phyloP scores from a whole-genome alignment of 495 filamentous ascomycete genomes.

The Daldinia bambusicola region DNA sequence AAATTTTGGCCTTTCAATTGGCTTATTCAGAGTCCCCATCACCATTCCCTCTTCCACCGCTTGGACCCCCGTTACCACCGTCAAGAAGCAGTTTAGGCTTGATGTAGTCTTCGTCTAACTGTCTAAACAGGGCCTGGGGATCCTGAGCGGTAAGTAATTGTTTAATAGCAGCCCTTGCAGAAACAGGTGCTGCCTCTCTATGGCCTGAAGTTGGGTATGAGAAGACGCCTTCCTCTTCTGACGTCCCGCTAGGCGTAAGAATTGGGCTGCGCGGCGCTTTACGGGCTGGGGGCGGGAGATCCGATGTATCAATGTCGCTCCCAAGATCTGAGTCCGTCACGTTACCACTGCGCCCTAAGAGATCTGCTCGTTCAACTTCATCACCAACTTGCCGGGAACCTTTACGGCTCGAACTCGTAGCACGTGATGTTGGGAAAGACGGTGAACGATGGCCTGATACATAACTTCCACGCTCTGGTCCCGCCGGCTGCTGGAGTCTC shows the following conservation, averaged over 20 bases:
- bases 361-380: constrained; percentile 70
- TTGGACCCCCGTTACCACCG: constrained; percentile 49
- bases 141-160: constrained; percentile 78
- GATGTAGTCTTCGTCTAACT: constrained; percentile 95
- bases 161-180: constrained; percentile 75
- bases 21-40: constrained; percentile 42
- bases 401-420: constrained; percentile 62
- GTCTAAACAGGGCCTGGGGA: constrained; percentile 89
- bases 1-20: constrained; percentile 17
- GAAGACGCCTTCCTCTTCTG: constrained; percentile 49
- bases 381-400: constrained; percentile 49
- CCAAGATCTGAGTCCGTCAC: constrained; percentile 70
- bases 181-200: constrained; percentile 59
- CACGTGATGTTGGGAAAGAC: constrained; percentile 50
- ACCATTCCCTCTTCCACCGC: constrained; percentile 36
- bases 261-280: constrained; percentile 61
- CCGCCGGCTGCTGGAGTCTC: constrained; percentile 50
- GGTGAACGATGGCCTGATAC: constrained; percentile 65
- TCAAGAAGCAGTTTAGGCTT: constrained; percentile 93
- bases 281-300: constrained; percentile 63
- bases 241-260: constrained; percentile 50
- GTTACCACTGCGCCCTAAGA: constrained; percentile 68
- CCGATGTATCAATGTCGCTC: constrained; percentile 72
- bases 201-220: constrained; percentile 49
- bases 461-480: constrained; percentile 59